A percentile compares a stretch with the other conserved stretches of the same genome.
Evolutionary conservation across 2,329 filamentous ascomycete species (phyloP).

Genomic region (Verticillium nonalfalfae): DNA sequence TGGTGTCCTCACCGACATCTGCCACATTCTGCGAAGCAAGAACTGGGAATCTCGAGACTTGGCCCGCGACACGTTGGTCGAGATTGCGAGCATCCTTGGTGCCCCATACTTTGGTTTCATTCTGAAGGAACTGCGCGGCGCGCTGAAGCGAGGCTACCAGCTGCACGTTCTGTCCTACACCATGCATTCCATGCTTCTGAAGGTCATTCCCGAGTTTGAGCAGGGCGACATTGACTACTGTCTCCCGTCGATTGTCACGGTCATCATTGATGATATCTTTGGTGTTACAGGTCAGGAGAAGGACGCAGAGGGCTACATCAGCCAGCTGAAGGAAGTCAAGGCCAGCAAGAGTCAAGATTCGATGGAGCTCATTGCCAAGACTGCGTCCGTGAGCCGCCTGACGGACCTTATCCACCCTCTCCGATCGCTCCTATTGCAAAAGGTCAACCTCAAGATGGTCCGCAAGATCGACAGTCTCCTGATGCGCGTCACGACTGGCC

Average conservation of each 20-base stretch:
- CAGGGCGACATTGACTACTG: conserved; percentile 90
- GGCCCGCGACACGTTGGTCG: conserved; percentile 78
- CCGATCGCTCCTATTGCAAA: conserved; percentile 73
- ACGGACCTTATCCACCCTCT: conserved; percentile 73
- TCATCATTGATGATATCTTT: conserved; percentile 98
- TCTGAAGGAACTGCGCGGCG: conserved; percentile 81
- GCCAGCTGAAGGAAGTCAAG: conserved; percentile 95
- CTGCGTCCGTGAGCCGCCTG: conserved; percentile 67
- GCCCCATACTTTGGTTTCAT: conserved; percentile 84
- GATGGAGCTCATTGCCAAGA: conserved; percentile 86
- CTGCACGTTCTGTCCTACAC: conserved; percentile 94
- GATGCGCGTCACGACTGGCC: conserved; percentile 72
- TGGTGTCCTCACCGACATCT: conserved; percentile 82
- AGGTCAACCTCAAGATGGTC: conserved; percentile 73
- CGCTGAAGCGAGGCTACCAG: conserved; percentile 81
- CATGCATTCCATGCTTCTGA: conserved; percentile 82
- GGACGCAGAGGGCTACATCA: conserved; percentile 91
- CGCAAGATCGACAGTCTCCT: conserved; percentile 89
- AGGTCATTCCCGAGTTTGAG: conserved; percentile 63
- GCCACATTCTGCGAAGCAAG: conserved; percentile 85
- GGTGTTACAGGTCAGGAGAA: conserved; percentile 91
- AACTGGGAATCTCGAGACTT: conserved; percentile 85
- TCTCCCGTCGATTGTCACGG: conserved; percentile 65
- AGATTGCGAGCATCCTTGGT: conserved; percentile 76
- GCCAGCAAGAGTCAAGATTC: conserved; percentile 98